phyloP scores from a whole-genome alignment of 306 rosid species.

The Gastrolobium bilobum region DNA sequence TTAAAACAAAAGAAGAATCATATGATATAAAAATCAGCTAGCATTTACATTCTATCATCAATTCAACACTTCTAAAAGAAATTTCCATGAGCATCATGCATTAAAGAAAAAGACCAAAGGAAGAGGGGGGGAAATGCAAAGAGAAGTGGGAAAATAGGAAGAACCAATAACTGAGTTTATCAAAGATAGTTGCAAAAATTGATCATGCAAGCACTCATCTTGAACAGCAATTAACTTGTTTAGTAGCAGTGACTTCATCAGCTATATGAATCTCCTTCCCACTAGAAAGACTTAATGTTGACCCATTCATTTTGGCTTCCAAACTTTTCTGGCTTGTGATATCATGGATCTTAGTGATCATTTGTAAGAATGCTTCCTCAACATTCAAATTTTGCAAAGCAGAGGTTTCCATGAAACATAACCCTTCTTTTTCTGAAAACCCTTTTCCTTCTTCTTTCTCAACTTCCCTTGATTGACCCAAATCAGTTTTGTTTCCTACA shows the following conservation, averaged over 20 bases:
- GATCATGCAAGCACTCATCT: constrained; percentile 26
- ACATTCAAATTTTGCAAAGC: constrained; percentile 84
- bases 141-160: constrained; percentile 19
- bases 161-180: not conserved
- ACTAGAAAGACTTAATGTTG: constrained; percentile 43
- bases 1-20: not conserved
- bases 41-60: constrained; percentile 29
- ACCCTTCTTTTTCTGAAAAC: constrained; percentile 71
- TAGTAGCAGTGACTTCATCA: constrained; percentile 88
- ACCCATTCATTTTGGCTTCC: constrained; percentile 56
- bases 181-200: constrained; percentile 28
- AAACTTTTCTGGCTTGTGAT: constrained; percentile 70
- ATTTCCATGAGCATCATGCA: not conserved
- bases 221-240: constrained; percentile 70
- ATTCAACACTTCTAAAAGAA: not conserved
- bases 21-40: constrained; percentile 13
- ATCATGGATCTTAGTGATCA: constrained; percentile 76
- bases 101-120: not conserved
- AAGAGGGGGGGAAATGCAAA: not conserved
- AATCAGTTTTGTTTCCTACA: constrained; percentile 82
- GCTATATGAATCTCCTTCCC: constrained; percentile 68
- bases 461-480: constrained; percentile 74
- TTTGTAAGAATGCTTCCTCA: constrained; percentile 77
- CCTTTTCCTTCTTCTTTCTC: constrained; percentile 69
- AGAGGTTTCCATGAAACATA: constrained; percentile 94